Conservation (phyloP, 2,329 filamentous ascomycete species). For the Calonectria crousiana region DNA sequence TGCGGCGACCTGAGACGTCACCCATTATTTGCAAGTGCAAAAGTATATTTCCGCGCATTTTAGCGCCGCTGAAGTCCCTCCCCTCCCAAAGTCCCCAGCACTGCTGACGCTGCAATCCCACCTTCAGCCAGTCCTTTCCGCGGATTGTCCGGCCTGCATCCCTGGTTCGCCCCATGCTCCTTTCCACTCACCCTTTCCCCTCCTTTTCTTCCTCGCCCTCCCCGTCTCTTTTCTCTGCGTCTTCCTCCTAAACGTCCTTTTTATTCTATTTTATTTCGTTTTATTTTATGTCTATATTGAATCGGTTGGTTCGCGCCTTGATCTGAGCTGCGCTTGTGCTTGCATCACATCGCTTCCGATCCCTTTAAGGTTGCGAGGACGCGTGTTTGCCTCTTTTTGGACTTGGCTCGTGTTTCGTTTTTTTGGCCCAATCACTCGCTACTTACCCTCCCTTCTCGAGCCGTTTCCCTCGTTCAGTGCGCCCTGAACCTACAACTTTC, state of each 20-base stretch:
- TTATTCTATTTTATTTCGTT: background rate
- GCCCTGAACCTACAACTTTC: background rate
- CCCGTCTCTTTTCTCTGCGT: conserved; percentile 2
- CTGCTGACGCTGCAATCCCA: conserved; percentile 18
- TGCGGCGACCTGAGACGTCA: background rate
- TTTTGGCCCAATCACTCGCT: conserved; percentile 2
- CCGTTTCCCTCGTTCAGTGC: background rate
- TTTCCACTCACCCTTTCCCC: conserved; percentile 12
- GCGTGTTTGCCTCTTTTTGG: background rate
- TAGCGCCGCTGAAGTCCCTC: background rate
- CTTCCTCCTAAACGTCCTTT: conserved; percentile 13
- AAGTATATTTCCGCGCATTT: conserved; percentile 12
- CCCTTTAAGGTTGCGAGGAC: background rate
- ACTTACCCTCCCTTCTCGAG: conserved; percentile 5
- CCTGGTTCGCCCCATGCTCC: background rate
- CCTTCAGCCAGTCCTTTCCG: conserved; percentile 17
- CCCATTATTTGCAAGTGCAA: background rate
- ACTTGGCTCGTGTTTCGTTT: conserved; percentile 7
- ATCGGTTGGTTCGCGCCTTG: conserved; percentile 19
- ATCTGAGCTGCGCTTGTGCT: background rate
- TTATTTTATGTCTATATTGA: conserved; percentile 20
- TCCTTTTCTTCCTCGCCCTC: conserved; percentile 11
- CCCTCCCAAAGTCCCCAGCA: conserved; percentile 15
- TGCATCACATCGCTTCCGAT: background rate
- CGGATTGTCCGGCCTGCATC: conserved; percentile 6